phyloP scores from a whole-genome alignment of 2,329 filamentous ascomycete genomes.

The Microcyclospora pomicola region DNA sequence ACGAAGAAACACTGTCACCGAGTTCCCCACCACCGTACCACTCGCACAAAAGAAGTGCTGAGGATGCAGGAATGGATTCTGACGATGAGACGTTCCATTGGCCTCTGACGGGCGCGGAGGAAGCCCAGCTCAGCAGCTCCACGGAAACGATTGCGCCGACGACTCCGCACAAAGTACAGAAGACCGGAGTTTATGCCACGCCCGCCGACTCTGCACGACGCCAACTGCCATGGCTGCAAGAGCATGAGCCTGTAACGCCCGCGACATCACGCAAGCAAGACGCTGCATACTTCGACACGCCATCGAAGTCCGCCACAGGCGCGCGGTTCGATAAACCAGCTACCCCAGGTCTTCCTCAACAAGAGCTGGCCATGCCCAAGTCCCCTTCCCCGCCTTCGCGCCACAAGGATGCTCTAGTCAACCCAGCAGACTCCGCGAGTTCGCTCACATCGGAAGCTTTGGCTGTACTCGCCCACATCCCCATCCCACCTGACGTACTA shows the following conservation, averaged over 20 bases:
- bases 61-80: slow-evolving; percentile 10
- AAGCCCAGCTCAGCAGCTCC: slow-evolving; percentile 20
- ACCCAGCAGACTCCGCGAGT: slow-evolving; percentile 12
- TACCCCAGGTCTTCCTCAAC: not conserved
- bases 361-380: slow-evolving; percentile 3
- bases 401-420: slow-evolving; percentile 14
- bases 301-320: slow-evolving; percentile 13
- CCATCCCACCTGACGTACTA: slow-evolving; percentile 14
- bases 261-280: slow-evolving; percentile 13
- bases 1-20: slow-evolving; percentile 6
- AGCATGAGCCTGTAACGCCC: slow-evolving; percentile 5
- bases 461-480: slow-evolving; percentile 6
- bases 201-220: slow-evolving; percentile 19
- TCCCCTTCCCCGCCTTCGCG: slow-evolving; percentile 12
- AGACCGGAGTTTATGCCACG: slow-evolving; percentile 25
- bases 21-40: slow-evolving; percentile 5
- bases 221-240: slow-evolving; percentile 27
- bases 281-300: slow-evolving; percentile 14
- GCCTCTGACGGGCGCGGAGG: slow-evolving; percentile 20
- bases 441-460: slow-evolving; percentile 15
- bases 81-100: slow-evolving; percentile 23
- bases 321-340: not conserved
- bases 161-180: slow-evolving; percentile 29
- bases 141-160: slow-evolving; percentile 15
- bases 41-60: slow-evolving; percentile 15